phyloP scores from a whole-genome alignment of 2,329 filamentous ascomycete species.

The Pyrenophora teres region DNA sequence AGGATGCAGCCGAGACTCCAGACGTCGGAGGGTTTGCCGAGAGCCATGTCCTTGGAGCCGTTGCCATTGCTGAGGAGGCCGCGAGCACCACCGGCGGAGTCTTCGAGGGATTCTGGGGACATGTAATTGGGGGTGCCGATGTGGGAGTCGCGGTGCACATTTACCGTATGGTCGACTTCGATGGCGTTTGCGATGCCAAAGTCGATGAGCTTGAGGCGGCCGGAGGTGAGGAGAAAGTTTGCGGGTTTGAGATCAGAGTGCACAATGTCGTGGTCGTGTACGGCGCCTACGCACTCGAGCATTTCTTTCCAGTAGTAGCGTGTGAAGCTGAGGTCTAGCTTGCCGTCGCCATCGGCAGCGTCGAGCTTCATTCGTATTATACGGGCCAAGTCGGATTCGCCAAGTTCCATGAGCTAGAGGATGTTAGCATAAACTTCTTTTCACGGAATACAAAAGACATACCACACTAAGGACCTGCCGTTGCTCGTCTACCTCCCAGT shows the following conservation, averaged over 20 bases:
- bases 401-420: slow-evolving; percentile 88
- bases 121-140: slow-evolving; percentile 98
- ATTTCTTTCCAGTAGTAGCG: slow-evolving; percentile 99
- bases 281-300: slow-evolving; percentile 90
- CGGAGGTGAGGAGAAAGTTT: slow-evolving; percentile 92
- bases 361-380: slow-evolving; percentile 73
- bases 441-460: slow-evolving; percentile 47
- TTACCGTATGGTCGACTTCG: slow-evolving; percentile 91
- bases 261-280: slow-evolving; percentile 89
- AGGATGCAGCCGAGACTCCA: slow-evolving; percentile 97
- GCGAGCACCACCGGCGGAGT: slow-evolving; percentile 69
- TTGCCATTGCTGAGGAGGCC: slow-evolving; percentile 46
- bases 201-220: slow-evolving; percentile 92
- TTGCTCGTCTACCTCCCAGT: slow-evolving; percentile 91
- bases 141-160: slow-evolving; percentile 94
- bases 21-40: slow-evolving; percentile 93
- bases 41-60: slow-evolving; percentile 79
- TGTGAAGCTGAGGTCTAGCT: slow-evolving; percentile 86
- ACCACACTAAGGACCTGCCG: slow-evolving; percentile 87
- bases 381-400: slow-evolving; percentile 89
- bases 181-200: slow-evolving; percentile 99
- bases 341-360: slow-evolving; percentile 52
- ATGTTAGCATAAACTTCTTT: slow-evolving; percentile 11
- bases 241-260: slow-evolving; percentile 97
- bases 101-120: slow-evolving; percentile 92